Evolutionary conservation across 306 rosid species (phyloP), one percentile per base, ranked within the genome.

Genomic region (cucumber (Cucumis sativus)): DNA sequence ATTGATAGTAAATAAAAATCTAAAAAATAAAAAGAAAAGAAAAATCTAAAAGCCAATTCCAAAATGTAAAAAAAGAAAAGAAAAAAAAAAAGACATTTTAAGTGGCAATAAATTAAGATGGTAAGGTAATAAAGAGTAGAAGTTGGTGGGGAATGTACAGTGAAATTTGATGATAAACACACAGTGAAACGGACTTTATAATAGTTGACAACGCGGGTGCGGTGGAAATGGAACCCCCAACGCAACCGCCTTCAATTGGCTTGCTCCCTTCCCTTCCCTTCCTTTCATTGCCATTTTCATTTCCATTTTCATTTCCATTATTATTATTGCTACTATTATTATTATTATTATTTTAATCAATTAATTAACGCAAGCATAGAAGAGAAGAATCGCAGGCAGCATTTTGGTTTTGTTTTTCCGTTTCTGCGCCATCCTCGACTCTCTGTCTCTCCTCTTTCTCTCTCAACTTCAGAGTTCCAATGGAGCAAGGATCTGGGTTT

Each of bases 401-500:
- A 20, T 21, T 43, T 41, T 43, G 74, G 2, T 43, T 12, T 43
- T 66, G 30, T 8, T 66, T 66, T 66, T 69, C n/a, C 47, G 17
- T 10, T 68, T 55, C n/a, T 68, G 10, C 56, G 74, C 74, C 74
- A 21, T 41, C 17, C 16, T 35, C 55, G 35, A 41, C 28, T 43
- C 56, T 69, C 73, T 67, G 33, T 58, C 12, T 41, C 23, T 21
- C 33, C 28, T 57, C 28, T 37, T 18, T 37, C 71, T 37, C 52
- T 41, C 74, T 40, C 30, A n/a, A 66, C 8, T 40, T 40, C 0
- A 28, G 16, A 66, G 72, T 5, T 66, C 55, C 72, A 25, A 88
- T 91, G 96, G 93, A 89, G 75, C 83, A 85, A 1, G 91, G 85
- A 78, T 84, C 91, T 47, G 90, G 86, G 73, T 40, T 74, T 83